Evolutionary conservation across 108 stramenopile genomes (phyloP).

Genomic region (Cylindrotheca fusiformis): DNA sequence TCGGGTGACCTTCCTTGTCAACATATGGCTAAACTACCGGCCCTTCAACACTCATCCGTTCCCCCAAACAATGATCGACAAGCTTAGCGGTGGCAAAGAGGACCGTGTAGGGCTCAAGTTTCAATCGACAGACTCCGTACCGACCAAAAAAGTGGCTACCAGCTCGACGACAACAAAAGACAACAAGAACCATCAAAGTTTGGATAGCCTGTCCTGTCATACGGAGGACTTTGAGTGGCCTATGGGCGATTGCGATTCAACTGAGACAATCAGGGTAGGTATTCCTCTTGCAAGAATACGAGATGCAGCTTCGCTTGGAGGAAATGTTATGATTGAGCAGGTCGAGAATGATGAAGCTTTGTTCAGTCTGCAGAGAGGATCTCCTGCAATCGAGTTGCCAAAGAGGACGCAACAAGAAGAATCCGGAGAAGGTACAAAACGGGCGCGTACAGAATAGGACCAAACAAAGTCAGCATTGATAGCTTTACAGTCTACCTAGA

Average conservation of each 20-base stretch:
- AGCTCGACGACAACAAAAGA: neutral
- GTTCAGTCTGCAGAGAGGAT: neutral
- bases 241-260: constrained; percentile 50
- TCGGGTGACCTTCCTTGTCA: constrained; percentile 86
- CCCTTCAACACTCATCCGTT: constrained; percentile 74
- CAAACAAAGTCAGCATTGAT: no score
- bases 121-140: neutral
- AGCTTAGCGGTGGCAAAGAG: constrained; percentile 46
- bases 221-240: constrained; percentile 45
- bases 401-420: neutral
- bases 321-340: constrained; percentile 32
- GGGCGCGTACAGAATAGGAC: no score
- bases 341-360: neutral
- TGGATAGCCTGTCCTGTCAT: neutral
- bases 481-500: no score
- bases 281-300: constrained; percentile 44
- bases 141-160: neutral
- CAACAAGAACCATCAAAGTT: neutral
- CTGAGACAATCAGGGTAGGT: constrained; percentile 40
- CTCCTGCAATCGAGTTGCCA: neutral
- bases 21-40: constrained; percentile 88
- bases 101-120: constrained; percentile 13
- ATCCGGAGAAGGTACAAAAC: neutral
- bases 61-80: constrained; percentile 62
- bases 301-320: constrained; percentile 11